phyloP scores from a whole-genome alignment of 305 asterid species.

The Rubia balearica region DNA sequence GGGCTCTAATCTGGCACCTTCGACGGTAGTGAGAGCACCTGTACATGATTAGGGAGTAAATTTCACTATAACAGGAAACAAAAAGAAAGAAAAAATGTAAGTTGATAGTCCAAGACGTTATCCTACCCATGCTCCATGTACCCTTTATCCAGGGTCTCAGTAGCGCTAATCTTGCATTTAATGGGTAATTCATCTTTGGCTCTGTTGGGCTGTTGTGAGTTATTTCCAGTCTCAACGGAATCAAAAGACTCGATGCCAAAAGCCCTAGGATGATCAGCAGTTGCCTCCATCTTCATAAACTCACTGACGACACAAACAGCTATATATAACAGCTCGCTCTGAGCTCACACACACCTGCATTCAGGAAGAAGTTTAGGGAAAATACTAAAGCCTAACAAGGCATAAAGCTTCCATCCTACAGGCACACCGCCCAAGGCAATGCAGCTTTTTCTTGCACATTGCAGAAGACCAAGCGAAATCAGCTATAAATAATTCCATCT shows the following conservation, averaged over 20 bases:
- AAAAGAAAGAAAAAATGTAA: neutral
- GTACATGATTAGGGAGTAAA: slow-evolving; percentile 13
- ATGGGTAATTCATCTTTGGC: slow-evolving; percentile 20
- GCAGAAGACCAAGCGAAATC: slow-evolving; percentile 55
- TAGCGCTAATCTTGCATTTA: slow-evolving; percentile 23
- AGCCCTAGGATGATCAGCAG: slow-evolving; percentile 32
- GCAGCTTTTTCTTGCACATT: slow-evolving; percentile 48
- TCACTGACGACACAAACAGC: slow-evolving; percentile 29
- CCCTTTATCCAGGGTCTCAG: slow-evolving; percentile 48
- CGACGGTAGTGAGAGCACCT: slow-evolving; percentile 83
- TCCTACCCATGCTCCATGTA: slow-evolving; percentile 63
- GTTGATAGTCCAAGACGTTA: neutral
- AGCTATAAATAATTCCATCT: slow-evolving; percentile 63
- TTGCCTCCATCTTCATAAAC: slow-evolving; percentile 42
- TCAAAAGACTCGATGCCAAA: slow-evolving; percentile 25
- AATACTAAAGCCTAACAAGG: slow-evolving; percentile 40
- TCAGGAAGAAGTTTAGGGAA: slow-evolving; percentile 48
- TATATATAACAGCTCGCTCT: slow-evolving; percentile 36
- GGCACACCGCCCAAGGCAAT: slow-evolving; percentile 58
- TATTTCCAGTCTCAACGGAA: slow-evolving; percentile 20
- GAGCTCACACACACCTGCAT: slow-evolving; percentile 54
- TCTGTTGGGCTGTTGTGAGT: slow-evolving; percentile 22
- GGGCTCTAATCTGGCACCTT: slow-evolving; percentile 77
- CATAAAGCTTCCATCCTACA: slow-evolving; percentile 46
- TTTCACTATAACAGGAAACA: neutral